A percentile compares a stretch with the other conserved stretches of the same genome.
phyloP scores from a whole-genome alignment of 2,329 filamentous ascomycete genomes.

The Aspergillus arachidicola region DNA sequence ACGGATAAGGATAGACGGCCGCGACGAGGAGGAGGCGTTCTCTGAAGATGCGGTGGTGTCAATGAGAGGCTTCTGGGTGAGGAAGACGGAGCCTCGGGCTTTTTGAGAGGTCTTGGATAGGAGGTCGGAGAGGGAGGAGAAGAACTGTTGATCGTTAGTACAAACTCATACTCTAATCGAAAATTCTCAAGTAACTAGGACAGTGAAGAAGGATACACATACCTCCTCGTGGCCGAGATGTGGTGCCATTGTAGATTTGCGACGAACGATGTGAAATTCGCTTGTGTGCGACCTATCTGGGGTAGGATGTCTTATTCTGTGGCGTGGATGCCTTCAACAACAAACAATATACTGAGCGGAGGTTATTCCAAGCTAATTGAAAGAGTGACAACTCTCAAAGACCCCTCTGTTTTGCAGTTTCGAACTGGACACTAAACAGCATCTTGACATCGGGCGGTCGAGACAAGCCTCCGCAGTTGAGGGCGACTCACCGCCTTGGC shows the following conservation, averaged over 20 bases:
- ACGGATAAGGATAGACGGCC: conserved; percentile 75
- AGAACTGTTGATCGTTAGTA: conserved; percentile 39
- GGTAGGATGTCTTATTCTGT: background rate
- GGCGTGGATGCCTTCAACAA: background rate
- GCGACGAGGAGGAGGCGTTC: conserved; percentile 62
- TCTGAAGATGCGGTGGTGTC: conserved; percentile 26
- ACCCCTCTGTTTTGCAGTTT: background rate
- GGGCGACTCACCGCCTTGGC: conserved; percentile 21
- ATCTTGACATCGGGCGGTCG: conserved; percentile 7
- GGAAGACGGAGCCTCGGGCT: conserved; percentile 46
- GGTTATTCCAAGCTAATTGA: background rate
- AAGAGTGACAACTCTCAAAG: background rate
- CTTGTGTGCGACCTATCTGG: background rate
- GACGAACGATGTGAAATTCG: background rate
- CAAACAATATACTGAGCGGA: background rate
- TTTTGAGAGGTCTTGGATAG: conserved; percentile 43
- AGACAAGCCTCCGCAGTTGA: conserved; percentile 14
- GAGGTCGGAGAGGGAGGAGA: conserved; percentile 43
- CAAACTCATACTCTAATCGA: background rate
- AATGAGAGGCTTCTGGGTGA: conserved; percentile 46
- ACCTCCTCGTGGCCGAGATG: conserved; percentile 48
- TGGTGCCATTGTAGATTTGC: conserved; percentile 31
- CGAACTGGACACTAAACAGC: background rate
- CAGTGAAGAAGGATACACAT: conserved; percentile 9
- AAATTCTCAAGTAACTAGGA: too few species aligned